Evolutionary conservation across 108 stramenopile genomes (phyloP), one percentile per base, ranked within the genome.

Genomic region (Fragilaria crotonensis): DNA sequence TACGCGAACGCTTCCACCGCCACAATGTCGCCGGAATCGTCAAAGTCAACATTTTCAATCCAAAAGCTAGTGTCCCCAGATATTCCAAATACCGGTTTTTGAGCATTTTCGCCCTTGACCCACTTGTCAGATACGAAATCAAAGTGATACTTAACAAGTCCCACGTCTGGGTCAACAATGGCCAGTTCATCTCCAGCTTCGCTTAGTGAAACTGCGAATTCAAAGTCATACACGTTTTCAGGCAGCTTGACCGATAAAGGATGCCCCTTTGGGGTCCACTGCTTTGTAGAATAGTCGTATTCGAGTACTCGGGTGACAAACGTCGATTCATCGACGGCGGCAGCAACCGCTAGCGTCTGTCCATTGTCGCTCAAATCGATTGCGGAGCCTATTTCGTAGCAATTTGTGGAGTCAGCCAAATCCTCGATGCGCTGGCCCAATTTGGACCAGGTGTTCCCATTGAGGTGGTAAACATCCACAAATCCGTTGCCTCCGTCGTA

Each of bases 391-490:
- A 59, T 17, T 23, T 17, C 20, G 4, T 27, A 48, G 21, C 48
- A 59, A 4, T 48, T 45, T 17, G 25, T 45, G 17, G 3, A 2
- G 2, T n/a, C 20, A 18, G 45, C 45, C 1, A 59, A 1, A 7
- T 50, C 49, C 14, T 27, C 30, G 19, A 59, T 59, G 4, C 58
- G 23, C 20, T 25, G n/a, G 1, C 58, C 58, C 4, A 59, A 20
- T 3, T n/a, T 22, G 17, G 20, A 17, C 58, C 58, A 59, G 4
- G 5, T 5, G 25, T 25, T 59, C 2, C 48, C 58, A 27, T 48
- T 29, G 11, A 59, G 45, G 48, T 26, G 48, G 46, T 47, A 59
- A n/a, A 59, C 58, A 21, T 59, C 47, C 22, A 59, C 58, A 59
- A 59, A 59, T n/a, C 58, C 58, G 17, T 48, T 59, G 23, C 45